A percentile compares a stretch with the other conserved stretches of the same genome.
phyloP scores from a whole-genome alignment of 108 stramenopile genomes.

The Licmophora abbreviata region DNA sequence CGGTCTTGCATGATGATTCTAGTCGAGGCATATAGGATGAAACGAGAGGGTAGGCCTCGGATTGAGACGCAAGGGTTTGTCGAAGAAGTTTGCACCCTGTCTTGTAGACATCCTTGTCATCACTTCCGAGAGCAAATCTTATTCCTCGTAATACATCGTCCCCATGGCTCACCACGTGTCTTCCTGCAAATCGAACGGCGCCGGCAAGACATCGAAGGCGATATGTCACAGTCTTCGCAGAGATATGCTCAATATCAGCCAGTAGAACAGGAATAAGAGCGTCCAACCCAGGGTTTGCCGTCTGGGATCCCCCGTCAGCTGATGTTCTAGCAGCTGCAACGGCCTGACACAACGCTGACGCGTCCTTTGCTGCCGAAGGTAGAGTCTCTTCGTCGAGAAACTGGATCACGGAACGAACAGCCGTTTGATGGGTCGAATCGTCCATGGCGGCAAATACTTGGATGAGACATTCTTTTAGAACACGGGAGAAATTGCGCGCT shows the following conservation, averaged over 20 bases:
- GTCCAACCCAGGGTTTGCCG: conserved; percentile 64
- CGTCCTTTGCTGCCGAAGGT: conserved; percentile 73
- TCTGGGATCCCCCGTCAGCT: conserved; percentile 7
- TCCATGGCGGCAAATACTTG: conserved; percentile 81
- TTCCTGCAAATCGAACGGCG: conserved; percentile 61
- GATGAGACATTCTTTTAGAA: conserved; percentile 65
- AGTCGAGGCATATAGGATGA: conserved; percentile 19
- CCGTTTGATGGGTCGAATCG: conserved; percentile 40
- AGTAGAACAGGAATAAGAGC: conserved; percentile 57
- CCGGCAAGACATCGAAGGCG: conserved; percentile 74
- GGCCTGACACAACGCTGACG: conserved; percentile 68
- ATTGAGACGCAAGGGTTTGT: conserved; percentile 69
- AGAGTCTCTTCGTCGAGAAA: conserved; percentile 74
- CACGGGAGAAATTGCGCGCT: conserved; percentile 68
- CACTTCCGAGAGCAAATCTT: conserved; percentile 45
- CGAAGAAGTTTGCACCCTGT: conserved; percentile 83
- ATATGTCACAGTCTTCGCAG: conserved; percentile 69
- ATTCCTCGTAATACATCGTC: conserved; percentile 42
- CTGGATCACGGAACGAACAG: conserved; percentile 48
- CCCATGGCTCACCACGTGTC: conserved; percentile 41
- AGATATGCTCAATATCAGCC: conserved; percentile 55
- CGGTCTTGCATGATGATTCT: conserved; percentile 1
- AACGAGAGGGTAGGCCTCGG: conserved; percentile 62
- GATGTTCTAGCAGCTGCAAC: conserved; percentile 45
- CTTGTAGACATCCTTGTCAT: conserved; percentile 74